Evolutionary conservation across 805 yeast species (phyloP), one percentile per base, ranked within the genome.

Genomic region (Ogataea sp.): DNA sequence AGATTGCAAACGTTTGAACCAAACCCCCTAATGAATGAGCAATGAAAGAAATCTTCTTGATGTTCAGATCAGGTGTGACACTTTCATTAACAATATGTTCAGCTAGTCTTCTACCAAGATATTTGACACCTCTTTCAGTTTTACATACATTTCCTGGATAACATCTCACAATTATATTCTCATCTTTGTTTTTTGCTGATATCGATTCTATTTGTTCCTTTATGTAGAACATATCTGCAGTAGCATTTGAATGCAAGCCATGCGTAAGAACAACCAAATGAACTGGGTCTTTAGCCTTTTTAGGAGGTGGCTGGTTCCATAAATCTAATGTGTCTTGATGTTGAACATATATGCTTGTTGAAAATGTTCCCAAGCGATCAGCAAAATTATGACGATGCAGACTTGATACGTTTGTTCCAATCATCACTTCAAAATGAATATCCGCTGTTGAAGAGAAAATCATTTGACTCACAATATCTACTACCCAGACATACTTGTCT

Each of bases 21-120:
- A 85, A 74, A 0, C 98, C 98, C 15, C 98, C 98, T 20, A 93
- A 64, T 0, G 97, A 90, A 59, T 93, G 98, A 2, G 93, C 95
- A 17, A 93, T 66, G 51, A 93, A 89, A 2, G 97, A 90, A 4
- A 90, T 76, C 49, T 76, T 77, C 11, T 61, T 58, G 7, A 86
- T 77, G 5, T 64, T 50, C 20, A 67, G 71, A 39, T 66, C 41
- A 4, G 56, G 49, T 2, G 43, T 43, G 14, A 25, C 62, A 26
- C 82, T 62, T 24, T 76, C 79, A 30, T 71, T 65, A 5, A 80
- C 68, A 20, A 90, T 63, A 58, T 71, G 86, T 43, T 80, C 79
- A 0, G 87, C 97, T 20, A 89, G 74, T 28, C 95, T 63, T 40
- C 77, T 71, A 2, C 98, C 98, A 36, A 88, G 59, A 55, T 79